Base-by-base conservation (phyloP, 495 filamentous ascomycete species). In the Talaromyces thailandensis region DNA sequence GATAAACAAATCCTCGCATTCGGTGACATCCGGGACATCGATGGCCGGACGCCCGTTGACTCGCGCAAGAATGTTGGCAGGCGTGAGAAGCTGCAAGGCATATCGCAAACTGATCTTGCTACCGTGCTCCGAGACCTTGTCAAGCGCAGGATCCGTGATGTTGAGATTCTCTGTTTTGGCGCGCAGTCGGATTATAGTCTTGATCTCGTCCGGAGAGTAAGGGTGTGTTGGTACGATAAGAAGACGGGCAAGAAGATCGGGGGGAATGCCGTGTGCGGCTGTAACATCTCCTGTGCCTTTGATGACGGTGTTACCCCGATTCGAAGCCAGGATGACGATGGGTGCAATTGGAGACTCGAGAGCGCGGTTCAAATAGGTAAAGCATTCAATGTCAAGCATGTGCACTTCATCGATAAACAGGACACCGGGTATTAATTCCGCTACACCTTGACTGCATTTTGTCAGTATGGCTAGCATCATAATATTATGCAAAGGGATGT, bases 381-480 rank as follows among this genome's bases (percentile, higher is more conserved):
- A 98, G 83, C 91, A 93, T 79, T 98, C 94, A 57, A 98, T 88
- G 70, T 98, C 94, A 64, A 98, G 89, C 93, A 97, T 98, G 79
- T 98, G 93, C 82, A 94, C 93, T 84, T 98, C 94, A 66, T 98
- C 94, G 64, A 98, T 98, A 76, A 98, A 98, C 29, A 98, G 81
- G 58, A 98, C 94, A 62, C 94, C 94, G 8, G 94, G 94, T 31
- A 98, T 91, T 50, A 98, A 85, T 78, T 98, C 94, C 3, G 94
- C 94, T n/a, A 96, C 90, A 48, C 93, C 93, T 75, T 96, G 93
- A 66, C 59, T 61, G 40, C 43, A 45, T 11, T 3, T 21, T 43
- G 21, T 60, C 23, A 60, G 58, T n/a, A 29, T 24, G 6, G 25
- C 16, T 26, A 12, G 21, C 23, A 25, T 14, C 14, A 21, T 7